These are phyloP conservation scores for Arthroderma uncinatum DNA, from an alignment of 2,329 filamentous ascomycete species.

Conservation along the genomic window DNA sequence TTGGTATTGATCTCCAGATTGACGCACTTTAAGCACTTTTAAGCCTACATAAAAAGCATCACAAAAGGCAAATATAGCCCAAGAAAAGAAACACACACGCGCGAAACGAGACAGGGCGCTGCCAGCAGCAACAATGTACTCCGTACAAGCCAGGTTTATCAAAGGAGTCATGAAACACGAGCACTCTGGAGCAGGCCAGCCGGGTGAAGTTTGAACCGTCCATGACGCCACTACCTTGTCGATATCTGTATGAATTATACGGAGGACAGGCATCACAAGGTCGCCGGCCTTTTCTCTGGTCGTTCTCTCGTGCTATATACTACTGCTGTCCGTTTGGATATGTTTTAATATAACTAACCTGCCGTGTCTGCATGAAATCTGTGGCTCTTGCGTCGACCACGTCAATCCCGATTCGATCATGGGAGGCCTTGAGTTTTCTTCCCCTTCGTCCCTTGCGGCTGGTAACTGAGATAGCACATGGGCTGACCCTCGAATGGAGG, in stretches of 20 bases:
- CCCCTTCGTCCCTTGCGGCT: background rate
- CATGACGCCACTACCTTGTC: background rate
- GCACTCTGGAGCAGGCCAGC: background rate
- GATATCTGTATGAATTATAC: background rate
- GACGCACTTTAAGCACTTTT: background rate
- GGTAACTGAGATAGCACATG: background rate
- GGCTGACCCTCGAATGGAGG: background rate
- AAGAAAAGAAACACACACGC: background rate
- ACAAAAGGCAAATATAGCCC: background rate
- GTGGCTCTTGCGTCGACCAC: background rate
- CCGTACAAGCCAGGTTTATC: background rate
- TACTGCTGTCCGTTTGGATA: background rate
- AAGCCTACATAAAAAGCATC: background rate
- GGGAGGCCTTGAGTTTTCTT: background rate
- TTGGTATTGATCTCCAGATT: background rate
- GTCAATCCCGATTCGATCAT: constrained; percentile 5
- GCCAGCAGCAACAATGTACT: background rate
- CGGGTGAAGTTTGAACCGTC: background rate
- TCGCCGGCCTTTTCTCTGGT: background rate
- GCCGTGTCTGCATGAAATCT: background rate
- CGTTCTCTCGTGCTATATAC: background rate
- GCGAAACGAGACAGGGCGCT: background rate
- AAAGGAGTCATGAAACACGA: background rate
- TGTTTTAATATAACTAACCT: background rate
- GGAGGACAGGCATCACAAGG: constrained; percentile 1